Percentiles rank a stretch among this genome's conserved stretches.
These are phyloP conservation scores for Sugiyamaella paludigena DNA, from an alignment of 1,139 yeast species.

Conservation along the genomic window DNA sequence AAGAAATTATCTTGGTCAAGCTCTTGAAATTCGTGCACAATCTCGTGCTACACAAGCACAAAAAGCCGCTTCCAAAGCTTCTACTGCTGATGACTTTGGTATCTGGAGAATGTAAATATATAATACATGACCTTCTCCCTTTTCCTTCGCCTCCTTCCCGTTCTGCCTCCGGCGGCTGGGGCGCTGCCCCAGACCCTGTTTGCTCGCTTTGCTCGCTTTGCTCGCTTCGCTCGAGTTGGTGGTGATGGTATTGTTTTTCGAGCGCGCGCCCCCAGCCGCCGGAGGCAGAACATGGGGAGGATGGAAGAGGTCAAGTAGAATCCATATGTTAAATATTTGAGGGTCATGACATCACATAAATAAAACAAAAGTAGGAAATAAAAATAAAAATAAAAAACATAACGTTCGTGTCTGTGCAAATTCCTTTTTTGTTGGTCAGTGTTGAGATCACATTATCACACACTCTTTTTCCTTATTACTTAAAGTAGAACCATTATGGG, in stretches of 20 bases:
- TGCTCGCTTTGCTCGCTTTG: too few relatives aligned
- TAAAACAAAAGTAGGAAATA: conserved; percentile 11
- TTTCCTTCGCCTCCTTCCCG: not conserved
- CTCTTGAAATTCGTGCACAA: conserved; percentile 33
- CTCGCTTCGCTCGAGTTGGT: conserved; percentile 2
- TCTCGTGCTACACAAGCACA: conserved; percentile 17
- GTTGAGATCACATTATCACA: conserved; percentile 23
- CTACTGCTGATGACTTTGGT: conserved; percentile 30
- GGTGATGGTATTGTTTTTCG: too few relatives aligned
- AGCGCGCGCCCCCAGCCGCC: conserved; percentile 11
- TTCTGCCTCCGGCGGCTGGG: conserved; percentile 13
- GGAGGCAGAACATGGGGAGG: conserved; percentile 2
- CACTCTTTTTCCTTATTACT: conserved; percentile 23
- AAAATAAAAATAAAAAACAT: not conserved
- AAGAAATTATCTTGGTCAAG: conserved; percentile 36
- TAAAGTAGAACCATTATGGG: conserved; percentile 7
- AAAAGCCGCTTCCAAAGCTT: not conserved
- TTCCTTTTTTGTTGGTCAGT: not conserved
- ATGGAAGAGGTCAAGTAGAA: not conserved
- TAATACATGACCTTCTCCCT: not conserved
- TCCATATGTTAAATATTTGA: not conserved
- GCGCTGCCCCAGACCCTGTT: conserved; percentile 11
- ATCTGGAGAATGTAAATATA: conserved; percentile 37
- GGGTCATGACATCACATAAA: conserved; percentile 7
- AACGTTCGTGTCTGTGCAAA: too few relatives aligned